A percentile compares a stretch with the other conserved stretches of the same genome.
These are phyloP conservation scores for Hansenula anomala DNA, from an alignment of 1,139 yeast genomes.

Conservation along the genomic window DNA sequence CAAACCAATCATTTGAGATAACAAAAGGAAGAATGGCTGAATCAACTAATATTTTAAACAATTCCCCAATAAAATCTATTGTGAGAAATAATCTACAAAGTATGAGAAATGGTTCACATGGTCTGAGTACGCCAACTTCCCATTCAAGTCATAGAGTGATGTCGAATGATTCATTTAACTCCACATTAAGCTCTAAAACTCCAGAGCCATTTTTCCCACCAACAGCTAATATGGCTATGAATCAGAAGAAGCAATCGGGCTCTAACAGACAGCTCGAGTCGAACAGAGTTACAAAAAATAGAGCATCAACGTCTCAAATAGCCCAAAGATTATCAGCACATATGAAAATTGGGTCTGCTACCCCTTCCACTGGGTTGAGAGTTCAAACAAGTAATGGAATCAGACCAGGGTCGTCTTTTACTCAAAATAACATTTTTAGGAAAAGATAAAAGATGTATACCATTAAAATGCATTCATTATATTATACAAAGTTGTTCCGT, in stretches of 20 bases:
- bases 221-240: neutral
- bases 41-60: slow-evolving; percentile 16
- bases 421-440: slow-evolving; percentile 1
- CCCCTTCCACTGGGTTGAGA: neutral
- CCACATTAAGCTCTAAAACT: neutral
- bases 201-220: slow-evolving; percentile 1
- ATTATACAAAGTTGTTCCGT: no score
- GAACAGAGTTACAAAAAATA: slow-evolving; percentile 7
- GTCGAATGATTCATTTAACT: neutral
- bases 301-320: slow-evolving; percentile 18
- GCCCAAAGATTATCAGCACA: slow-evolving; percentile 20
- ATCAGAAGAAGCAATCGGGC: no score
- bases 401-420: slow-evolving; percentile 17
- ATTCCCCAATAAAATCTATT: slow-evolving; percentile 6
- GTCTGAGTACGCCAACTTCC: neutral
- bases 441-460: neutral
- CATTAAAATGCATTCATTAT: no score
- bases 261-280: no score
- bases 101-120: neutral
- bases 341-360: slow-evolving; percentile 19
- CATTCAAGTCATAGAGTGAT: slow-evolving; percentile 1
- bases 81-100: neutral
- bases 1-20: slow-evolving; percentile 7
- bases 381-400: neutral
- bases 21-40: slow-evolving; percentile 16